Evolutionary conservation across 805 yeast species (phyloP), one percentile per base, ranked within the genome.

Genomic region (Zygosaccharomyces bailii): DNA sequence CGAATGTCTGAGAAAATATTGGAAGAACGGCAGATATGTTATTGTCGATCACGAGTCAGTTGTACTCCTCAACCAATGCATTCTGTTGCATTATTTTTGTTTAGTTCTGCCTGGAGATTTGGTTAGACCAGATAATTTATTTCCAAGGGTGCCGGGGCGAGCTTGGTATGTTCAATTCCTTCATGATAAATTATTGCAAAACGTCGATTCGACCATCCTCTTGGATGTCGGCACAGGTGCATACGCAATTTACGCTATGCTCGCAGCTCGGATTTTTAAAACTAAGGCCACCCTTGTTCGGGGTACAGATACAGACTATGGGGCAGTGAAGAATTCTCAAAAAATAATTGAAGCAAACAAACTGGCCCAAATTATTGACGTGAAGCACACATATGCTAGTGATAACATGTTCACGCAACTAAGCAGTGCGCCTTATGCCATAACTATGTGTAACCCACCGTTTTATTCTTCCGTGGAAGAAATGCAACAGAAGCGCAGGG

Each of bases 161-260:
- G 30, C 59, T 9, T 60, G 56, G 20, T 66, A 66, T 44, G 47
- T 64, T 2, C 30, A 49, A 3, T 57, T 59, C 32, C 45, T 64
- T 21, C 20, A 40, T 11, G 24, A 33, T 13, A 20, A 33, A 3
- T 24, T 39, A 0, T 33, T 60, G 29, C 38, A 33, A 10, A 18
- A 21, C 29, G 9, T 8, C 4, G 19, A 16, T 7, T 23, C 33
- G 19, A 27, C 30, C 16, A 66, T 60, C 2, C 39, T 66, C 6
- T 10, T 23, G 18, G 71, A 66, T 42, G 54, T 66, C 4, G 71
- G 71, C 2, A 66, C 70, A 0, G 68, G 70, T 4, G 67, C 63
- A 42, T 42, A 54, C 18, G 63, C 65, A 3, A 60, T 66, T 2
- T 66, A 65, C 45, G 59, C 67, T 2, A 36, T 66, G 7, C 32